Conservation (phyloP, 331 rosid genomes). For the Acacia pycnantha region DNA sequence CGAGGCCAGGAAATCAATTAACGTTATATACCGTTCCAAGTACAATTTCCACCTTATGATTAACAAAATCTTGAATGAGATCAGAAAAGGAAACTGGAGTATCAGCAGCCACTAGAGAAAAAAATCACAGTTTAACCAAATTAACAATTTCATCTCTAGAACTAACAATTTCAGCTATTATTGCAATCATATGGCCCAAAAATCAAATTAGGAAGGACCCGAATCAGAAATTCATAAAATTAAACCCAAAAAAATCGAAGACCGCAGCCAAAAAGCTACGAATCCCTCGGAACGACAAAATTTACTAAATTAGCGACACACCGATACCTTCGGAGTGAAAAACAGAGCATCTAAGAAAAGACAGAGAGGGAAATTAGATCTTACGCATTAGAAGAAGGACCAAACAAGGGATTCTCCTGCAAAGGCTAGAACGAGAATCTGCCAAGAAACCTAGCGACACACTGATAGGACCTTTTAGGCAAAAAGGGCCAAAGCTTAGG, state of each 20-base stretch:
- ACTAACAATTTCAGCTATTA: background rate
- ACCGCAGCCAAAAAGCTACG: background rate
- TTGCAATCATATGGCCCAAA: background rate
- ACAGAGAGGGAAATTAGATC: background rate
- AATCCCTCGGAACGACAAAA: background rate
- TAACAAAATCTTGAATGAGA: background rate
- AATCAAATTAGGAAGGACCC: background rate
- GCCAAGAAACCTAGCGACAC: constrained; percentile 63
- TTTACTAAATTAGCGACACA: background rate
- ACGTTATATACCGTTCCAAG: background rate
- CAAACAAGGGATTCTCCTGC: constrained; percentile 79
- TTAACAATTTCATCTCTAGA: background rate
- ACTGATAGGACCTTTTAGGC: no score
- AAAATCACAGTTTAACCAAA: background rate
- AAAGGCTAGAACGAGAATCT: constrained; percentile 77
- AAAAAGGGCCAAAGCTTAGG: no score
- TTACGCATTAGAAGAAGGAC: constrained; percentile 84
- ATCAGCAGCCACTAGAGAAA: background rate
- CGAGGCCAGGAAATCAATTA: background rate
- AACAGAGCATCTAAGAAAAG: background rate
- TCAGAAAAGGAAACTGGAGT: background rate
- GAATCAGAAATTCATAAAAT: background rate
- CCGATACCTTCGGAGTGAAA: background rate
- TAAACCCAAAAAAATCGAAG: background rate
- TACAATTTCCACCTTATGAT: background rate